A percentile compares a stretch with the other conserved stretches of the same genome.
phyloP scores from a whole-genome alignment of 805 yeast species.

The Lipomyces yamadae region DNA sequence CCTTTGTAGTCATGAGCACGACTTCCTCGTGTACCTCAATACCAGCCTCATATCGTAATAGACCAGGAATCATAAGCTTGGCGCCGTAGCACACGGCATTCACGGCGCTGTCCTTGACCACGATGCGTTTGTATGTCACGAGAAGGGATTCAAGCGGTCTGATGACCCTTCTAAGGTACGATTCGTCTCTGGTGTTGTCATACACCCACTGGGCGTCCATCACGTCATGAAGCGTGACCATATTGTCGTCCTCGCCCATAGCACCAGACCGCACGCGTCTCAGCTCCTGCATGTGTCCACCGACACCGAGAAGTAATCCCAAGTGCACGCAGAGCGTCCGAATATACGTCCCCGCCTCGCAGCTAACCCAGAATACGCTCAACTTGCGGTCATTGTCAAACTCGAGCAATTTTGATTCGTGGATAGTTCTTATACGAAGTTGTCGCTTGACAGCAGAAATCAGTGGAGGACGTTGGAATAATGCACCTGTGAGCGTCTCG shows the following conservation, averaged over 20 bases:
- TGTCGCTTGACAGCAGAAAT: conserved; percentile 99
- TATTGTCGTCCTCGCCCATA: conserved; percentile 81
- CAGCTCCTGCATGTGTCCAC: conserved; percentile 99
- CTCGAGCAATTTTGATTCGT: conserved; percentile 93
- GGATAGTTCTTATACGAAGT: conserved; percentile 95
- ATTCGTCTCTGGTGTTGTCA: conserved; percentile 96
- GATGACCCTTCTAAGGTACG: conserved; percentile 89
- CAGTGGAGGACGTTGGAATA: conserved; percentile 98
- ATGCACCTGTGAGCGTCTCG: conserved; percentile 96
- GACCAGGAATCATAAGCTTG: conserved; percentile 97
- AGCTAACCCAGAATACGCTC: conserved; percentile 99
- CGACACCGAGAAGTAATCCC: conserved; percentile 97
- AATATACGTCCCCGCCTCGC: conserved; percentile 99
- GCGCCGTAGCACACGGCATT: conserved; percentile 99
- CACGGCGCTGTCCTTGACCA: conserved; percentile 92
- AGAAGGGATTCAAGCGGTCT: conserved; percentile 93
- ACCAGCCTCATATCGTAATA: conserved; percentile 95
- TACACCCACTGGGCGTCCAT: conserved; percentile 98
- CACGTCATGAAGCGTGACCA: conserved; percentile 96
- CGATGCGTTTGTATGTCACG: conserved; percentile 95
- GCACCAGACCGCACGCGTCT: conserved; percentile 99
- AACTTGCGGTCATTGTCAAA: conserved; percentile 95
- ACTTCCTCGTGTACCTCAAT: conserved; percentile 97
- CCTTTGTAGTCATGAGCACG: conserved; percentile 96
- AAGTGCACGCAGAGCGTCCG: conserved; percentile 98